phyloP scores from a whole-genome alignment of 176 grass and related monocot species.

The Aegilops tauschii region DNA sequence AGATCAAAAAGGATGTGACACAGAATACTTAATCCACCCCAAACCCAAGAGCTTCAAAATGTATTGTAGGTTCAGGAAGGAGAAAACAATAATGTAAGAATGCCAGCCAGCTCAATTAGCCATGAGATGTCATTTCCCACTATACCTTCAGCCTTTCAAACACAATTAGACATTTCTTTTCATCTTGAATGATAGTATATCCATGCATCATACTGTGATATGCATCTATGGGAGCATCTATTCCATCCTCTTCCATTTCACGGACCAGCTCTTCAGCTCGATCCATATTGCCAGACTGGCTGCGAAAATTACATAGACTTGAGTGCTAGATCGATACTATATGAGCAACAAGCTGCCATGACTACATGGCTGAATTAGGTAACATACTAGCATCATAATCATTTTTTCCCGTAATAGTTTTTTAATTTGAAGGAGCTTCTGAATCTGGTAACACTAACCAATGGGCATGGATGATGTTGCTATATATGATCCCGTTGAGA shows the following conservation, averaged over 20 bases:
- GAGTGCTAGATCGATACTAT: not conserved
- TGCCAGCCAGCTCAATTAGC: not conserved
- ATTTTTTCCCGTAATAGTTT: not conserved
- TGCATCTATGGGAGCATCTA: conserved; percentile 82
- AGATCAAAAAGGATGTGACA: not conserved
- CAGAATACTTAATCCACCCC: not conserved
- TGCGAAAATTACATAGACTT: conserved; percentile 37
- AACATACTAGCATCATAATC: not conserved
- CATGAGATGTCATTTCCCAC: conserved; percentile 14
- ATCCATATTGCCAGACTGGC: conserved; percentile 88
- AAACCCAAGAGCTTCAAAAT: not conserved
- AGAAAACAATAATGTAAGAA: not conserved
- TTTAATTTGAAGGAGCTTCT: too few relatives aligned
- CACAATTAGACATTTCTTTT: conserved; percentile 88
- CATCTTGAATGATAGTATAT: conserved; percentile 77
- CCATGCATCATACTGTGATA: conserved; percentile 99
- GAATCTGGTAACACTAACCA: conserved; percentile 69
- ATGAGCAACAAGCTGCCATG: not conserved
- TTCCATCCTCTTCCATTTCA: conserved; percentile 95
- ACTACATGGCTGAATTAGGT: not conserved
- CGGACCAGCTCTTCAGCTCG: conserved; percentile 75
- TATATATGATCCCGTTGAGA: conserved; percentile 87
- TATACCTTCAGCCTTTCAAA: conserved; percentile 85
- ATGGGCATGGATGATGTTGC: conserved; percentile 97
- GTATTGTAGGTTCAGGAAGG: not conserved